A percentile compares a stretch with the other conserved stretches of the same genome.
phyloP scores from a whole-genome alignment of 176 grass and related monocot species.

The Aegilops longissima region DNA sequence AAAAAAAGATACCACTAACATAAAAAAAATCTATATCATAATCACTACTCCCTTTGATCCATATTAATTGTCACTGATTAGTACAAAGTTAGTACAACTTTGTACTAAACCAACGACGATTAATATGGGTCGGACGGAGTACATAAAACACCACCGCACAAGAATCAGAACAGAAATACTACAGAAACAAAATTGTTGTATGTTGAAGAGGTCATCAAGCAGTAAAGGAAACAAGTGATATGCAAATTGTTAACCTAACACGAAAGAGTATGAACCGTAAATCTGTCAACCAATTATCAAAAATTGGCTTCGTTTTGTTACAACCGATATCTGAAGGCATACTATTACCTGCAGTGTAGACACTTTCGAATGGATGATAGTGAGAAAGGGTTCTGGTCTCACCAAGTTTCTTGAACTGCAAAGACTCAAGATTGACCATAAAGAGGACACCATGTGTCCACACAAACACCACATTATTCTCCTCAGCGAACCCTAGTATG shows the following conservation, averaged over 20 bases:
- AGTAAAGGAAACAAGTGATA: not conserved
- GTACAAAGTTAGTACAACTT: too few relatives aligned
- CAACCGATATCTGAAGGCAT: not conserved
- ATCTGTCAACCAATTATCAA: not conserved
- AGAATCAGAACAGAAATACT: not conserved
- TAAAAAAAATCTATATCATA: not conserved
- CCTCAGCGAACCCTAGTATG: not conserved
- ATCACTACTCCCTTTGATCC: not conserved
- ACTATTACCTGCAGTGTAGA: not conserved
- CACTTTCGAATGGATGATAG: not conserved
- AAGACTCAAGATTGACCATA: conserved; percentile 3
- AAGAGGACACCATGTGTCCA: not conserved
- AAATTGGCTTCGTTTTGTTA: not conserved
- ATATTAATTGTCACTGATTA: too few relatives aligned
- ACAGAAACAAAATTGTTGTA: not conserved
- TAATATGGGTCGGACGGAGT: too few relatives aligned
- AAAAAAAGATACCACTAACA: not conserved
- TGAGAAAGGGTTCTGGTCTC: not conserved
- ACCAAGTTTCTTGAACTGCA: not conserved
- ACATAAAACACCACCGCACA: not conserved
- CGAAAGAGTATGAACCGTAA: not conserved
- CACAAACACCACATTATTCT: not conserved
- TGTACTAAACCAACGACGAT: too few relatives aligned
- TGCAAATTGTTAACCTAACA: not conserved
- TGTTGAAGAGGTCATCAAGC: not conserved